These are phyloP conservation scores for Acanthamoeba culbertsoni DNA, from an alignment of 208 protist genomes.

Conservation along the genomic window DNA sequence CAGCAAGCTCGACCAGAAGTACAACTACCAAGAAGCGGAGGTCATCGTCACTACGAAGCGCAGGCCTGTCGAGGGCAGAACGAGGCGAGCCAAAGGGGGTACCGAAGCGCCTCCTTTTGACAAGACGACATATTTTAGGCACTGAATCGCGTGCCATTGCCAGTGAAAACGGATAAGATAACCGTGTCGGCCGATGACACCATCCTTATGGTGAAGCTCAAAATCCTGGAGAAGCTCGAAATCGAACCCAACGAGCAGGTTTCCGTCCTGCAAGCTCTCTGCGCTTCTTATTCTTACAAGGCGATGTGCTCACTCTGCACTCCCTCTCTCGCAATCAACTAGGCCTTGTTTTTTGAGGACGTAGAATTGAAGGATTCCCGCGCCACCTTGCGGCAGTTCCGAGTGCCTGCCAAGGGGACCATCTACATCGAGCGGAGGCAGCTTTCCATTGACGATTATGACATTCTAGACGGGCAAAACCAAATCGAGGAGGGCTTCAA, in stretches of 20 bases:
- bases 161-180: conserved; percentile 41
- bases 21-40: conserved; percentile 19
- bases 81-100: background rate
- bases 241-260: conserved; percentile 55
- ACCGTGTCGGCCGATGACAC: conserved; percentile 38
- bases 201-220: conserved; percentile 42
- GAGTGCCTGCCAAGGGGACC: background rate
- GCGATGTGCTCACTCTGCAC: background rate
- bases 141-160: too few species aligned
- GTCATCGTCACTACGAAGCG: background rate
- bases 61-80: background rate
- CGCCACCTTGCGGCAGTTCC: background rate
- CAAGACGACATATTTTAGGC: too few species aligned
- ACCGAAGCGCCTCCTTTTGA: background rate
- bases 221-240: conserved; percentile 41
- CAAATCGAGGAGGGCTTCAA: conserved; percentile 44
- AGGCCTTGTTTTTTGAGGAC: background rate
- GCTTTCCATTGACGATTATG: conserved; percentile 15
- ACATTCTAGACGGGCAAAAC: background rate
- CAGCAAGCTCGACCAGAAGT: background rate
- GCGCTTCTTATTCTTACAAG: background rate
- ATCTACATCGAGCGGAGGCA: conserved; percentile 41
- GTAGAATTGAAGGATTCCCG: conserved; percentile 16
- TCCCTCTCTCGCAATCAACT: background rate
- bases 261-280: too few species aligned